Conservation (phyloP, 805 yeast genomes). For the Kuraishia ogatae region DNA sequence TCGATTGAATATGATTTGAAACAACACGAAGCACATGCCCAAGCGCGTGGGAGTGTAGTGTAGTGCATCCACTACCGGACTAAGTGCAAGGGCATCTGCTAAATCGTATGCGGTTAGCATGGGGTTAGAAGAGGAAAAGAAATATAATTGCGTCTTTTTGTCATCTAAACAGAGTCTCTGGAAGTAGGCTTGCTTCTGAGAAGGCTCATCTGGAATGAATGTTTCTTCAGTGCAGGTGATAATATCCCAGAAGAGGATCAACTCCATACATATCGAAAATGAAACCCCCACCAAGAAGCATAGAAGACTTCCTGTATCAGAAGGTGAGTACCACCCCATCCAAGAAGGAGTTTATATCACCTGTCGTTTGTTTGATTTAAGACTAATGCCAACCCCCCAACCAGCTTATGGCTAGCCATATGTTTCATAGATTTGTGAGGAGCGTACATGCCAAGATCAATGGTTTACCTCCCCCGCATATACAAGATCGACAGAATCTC, state of each 20-base stretch:
- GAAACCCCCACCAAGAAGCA: slow-evolving; percentile 1
- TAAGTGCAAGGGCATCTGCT: background rate
- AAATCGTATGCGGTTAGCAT: background rate
- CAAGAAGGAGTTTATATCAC: background rate
- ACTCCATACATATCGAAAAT: background rate
- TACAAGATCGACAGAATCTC: slow-evolving; percentile 11
- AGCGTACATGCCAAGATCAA: slow-evolving; percentile 56
- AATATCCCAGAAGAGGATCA: background rate
- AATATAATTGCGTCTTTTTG: too few relatives aligned
- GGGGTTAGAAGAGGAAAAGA: background rate
- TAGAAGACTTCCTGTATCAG: slow-evolving; percentile 8
- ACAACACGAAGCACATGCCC: background rate
- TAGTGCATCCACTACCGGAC: background rate
- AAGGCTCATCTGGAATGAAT: too few relatives aligned
- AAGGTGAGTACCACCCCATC: slow-evolving; percentile 1
- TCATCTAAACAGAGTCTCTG: too few relatives aligned
- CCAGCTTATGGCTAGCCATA: slow-evolving; percentile 43
- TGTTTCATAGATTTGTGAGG: slow-evolving; percentile 57
- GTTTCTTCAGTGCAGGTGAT: background rate
- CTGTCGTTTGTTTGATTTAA: background rate
- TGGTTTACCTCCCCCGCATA: slow-evolving; percentile 41
- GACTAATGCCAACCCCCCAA: slow-evolving; percentile 13
- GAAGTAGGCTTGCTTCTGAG: too few relatives aligned
- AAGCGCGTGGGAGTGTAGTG: background rate
- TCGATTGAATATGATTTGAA: too few relatives aligned